These are phyloP conservation scores for Dictyostelium firmibasis DNA, from an alignment of 78 protist genomes.

Conservation along the genomic window DNA sequence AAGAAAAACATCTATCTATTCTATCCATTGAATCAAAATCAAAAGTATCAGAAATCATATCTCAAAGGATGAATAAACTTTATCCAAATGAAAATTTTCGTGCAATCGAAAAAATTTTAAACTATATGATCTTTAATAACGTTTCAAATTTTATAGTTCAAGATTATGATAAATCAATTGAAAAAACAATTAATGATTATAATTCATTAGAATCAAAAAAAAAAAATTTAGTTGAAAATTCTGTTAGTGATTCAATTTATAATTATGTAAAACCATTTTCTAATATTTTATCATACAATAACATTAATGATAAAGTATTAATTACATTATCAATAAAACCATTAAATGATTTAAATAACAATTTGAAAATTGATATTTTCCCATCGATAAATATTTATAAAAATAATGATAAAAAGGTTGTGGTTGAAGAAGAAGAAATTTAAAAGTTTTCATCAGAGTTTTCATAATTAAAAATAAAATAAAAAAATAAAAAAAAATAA, in stretches of 20 bases:
- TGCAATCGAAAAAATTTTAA: conserved; percentile 18
- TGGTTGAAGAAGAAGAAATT: neutral
- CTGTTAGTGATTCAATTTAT: neutral
- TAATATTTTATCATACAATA: no score
- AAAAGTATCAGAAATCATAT: neutral
- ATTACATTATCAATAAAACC: neutral
- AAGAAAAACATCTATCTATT: neutral
- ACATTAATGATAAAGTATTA: neutral
- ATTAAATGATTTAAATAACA: neutral
- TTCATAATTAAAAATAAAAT: neutral
- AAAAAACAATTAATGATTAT: neutral
- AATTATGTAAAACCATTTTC: no score
- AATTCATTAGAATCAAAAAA: neutral
- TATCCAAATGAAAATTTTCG: conserved; percentile 22
- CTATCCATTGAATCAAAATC: neutral
- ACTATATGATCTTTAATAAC: neutral
- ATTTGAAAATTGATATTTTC: neutral
- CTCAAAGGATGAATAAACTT: neutral
- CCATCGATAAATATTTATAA: neutral
- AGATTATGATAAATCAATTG: neutral
- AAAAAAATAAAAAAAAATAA: neutral
- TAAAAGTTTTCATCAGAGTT: no score
- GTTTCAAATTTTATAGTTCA: neutral
- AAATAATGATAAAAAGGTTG: neutral
- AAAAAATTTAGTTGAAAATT: neutral